Conservation (phyloP, 106 monocot species). For the Alisma plantagoaquatica region DNA sequence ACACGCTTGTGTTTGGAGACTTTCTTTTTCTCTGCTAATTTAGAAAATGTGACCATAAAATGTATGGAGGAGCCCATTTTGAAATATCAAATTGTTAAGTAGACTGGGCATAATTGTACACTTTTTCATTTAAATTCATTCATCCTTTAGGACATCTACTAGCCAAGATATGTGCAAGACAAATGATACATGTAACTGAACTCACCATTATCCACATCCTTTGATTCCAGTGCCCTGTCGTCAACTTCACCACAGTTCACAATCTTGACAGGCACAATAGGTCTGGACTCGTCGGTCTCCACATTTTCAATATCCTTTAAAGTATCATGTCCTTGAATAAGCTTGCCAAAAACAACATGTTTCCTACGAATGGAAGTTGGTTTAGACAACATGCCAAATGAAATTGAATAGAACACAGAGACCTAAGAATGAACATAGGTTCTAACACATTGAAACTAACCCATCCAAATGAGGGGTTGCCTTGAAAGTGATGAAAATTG, state of each 20-base stretch:
- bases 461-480: conserved; percentile 85
- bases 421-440: too few relatives aligned
- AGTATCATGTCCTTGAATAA: conserved; percentile 57
- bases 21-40: conserved; percentile 64
- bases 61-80: not conserved
- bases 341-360: conserved; percentile 98
- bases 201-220: too few relatives aligned
- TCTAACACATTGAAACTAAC: too few relatives aligned
- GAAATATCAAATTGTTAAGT: not conserved
- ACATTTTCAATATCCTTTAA: conserved; percentile 73
- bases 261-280: conserved; percentile 73
- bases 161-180: too few relatives aligned
- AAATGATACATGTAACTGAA: not conserved
- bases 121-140: conserved; percentile 14
- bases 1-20: conserved; percentile 31
- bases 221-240: conserved; percentile 13
- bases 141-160: too few relatives aligned
- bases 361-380: too few relatives aligned
- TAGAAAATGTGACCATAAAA: not conserved
- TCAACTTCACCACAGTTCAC: conserved; percentile 72
- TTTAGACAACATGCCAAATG: too few relatives aligned
- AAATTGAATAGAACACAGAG: too few relatives aligned
- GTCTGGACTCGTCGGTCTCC: conserved; percentile 51
- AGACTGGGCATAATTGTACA: not conserved
- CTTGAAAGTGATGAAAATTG: conserved; percentile 95